Base-by-base conservation (phyloP, 164 flowering plant species). In the Macadamia tetraphylla region DNA sequence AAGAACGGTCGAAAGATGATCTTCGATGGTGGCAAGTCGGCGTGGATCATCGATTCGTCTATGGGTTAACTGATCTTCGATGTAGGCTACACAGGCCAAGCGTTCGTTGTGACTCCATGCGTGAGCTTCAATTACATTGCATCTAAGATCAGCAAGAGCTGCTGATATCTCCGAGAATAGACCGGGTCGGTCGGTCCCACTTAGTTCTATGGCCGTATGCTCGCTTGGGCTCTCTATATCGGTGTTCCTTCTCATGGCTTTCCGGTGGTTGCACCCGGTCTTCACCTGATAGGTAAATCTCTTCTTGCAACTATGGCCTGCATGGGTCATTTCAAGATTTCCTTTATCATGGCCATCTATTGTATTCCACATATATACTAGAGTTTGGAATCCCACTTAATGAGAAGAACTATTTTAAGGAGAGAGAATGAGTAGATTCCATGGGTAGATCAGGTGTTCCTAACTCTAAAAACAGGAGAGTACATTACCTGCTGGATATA, bases 101-200 rank as follows among this genome's bases (percentile, higher is more conserved):
- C 83, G 71, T 0, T 74, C 79, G 40, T 91, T 91, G 81, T 92
- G 97, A 72, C 81, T 89, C 97, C 97, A 92, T 0, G 87, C 87
- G 14, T 87, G 87, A 5, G 95, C 97, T 55, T 82, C 90, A 12
- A 88, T 74, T 0, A 91, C 66, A 69, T 86, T 87, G 82, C 90
- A 87, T 11, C 79, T 75, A 7, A 89, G 84, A 62, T 89, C 89
- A 5, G 86, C 73, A 6, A 92, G 73, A 3, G 81, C 88, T 0
- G 97, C 95, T 1, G 86, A 83, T 62, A 92, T 86, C 83, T 92
- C 95, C 0, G 94, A 92, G 57, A 92, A 78, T 1, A 92, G 82
- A 35, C 95, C 95, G 0, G 95, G 95, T 32, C 95, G 73, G 58
- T 89, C 95, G 0, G 74, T 71, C 18, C 84, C 90, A 0, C 79